A percentile compares a stretch with the other conserved stretches of the same genome.
Evolutionary conservation across 2,329 filamentous ascomycete genomes (phyloP).

Genomic region (Aspergillus puulaauensis): DNA sequence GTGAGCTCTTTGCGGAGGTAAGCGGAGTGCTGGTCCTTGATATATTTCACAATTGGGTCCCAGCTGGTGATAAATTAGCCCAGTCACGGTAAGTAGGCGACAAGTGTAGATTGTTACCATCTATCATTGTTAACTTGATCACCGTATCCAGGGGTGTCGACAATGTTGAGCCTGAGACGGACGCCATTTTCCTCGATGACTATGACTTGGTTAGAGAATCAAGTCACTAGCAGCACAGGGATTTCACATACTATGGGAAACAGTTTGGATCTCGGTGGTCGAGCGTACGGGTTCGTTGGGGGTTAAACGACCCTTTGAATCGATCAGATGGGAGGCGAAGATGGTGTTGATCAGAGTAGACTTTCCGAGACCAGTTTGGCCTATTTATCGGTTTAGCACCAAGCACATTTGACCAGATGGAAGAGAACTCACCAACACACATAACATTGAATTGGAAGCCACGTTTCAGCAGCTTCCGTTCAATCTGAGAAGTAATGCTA

Average conservation of each 20-base stretch:
- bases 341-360: slow-evolving; percentile 99
- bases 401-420: background rate
- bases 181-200: slow-evolving; percentile 99
- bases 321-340: slow-evolving; percentile 98
- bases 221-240: background rate
- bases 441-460: slow-evolving; percentile 99
- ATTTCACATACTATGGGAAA: slow-evolving; percentile 70
- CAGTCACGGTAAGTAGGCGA: background rate
- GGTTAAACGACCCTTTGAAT: slow-evolving; percentile 92
- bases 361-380: slow-evolving; percentile 97
- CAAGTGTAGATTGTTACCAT: slow-evolving; percentile 55
- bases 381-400: slow-evolving; percentile 48
- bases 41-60: slow-evolving; percentile 99
- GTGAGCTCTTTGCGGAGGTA: slow-evolving; percentile 99
- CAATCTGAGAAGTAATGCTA: slow-evolving; percentile 99
- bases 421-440: slow-evolving; percentile 79
- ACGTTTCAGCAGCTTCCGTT: slow-evolving; percentile 99
- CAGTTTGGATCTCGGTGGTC: slow-evolving; percentile 96
- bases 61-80: slow-evolving; percentile 55
- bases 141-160: slow-evolving; percentile 97
- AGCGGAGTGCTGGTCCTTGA: slow-evolving; percentile 99
- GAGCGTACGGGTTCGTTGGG: slow-evolving; percentile 91
- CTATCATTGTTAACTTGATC: slow-evolving; percentile 99
- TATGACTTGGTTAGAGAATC: slow-evolving; percentile 28
- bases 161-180: slow-evolving; percentile 94